Conservation (phyloP, 257 asterid species). For the Dorcoceras hygrometricum region DNA sequence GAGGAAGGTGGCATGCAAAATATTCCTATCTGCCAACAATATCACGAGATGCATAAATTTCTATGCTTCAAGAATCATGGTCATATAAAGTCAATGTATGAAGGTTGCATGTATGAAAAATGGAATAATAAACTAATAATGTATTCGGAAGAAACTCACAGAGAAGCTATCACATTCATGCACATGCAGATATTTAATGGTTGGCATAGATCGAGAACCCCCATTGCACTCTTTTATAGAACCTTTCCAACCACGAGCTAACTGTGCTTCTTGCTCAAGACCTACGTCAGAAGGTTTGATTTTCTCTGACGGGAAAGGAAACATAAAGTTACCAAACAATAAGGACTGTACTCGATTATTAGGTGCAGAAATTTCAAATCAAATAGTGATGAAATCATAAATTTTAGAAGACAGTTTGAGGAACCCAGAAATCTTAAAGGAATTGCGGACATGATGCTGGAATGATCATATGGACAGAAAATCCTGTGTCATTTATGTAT, state of each 20-base stretch:
- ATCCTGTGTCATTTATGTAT: background rate
- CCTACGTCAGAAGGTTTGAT: conserved; percentile 99
- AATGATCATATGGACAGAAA: conserved; percentile 8
- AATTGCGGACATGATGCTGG: conserved; percentile 2
- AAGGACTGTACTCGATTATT: conserved; percentile 5
- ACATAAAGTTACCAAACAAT: conserved; percentile 24
- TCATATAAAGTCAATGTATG: conserved; percentile 5
- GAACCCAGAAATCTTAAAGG: background rate
- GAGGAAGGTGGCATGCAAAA: conserved; percentile 97
- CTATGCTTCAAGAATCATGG: conserved; percentile 6
- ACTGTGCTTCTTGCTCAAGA: conserved; percentile 93
- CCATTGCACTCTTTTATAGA: conserved; percentile 56
- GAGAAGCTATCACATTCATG: conserved; percentile 89
- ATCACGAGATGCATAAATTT: conserved; percentile 5
- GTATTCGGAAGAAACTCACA: conserved; percentile 46
- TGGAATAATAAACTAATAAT: conserved; percentile 4
- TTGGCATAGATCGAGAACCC: conserved; percentile 40
- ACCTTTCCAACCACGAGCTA: conserved; percentile 71
- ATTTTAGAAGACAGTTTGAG: background rate
- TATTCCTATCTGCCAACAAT: conserved; percentile 81
- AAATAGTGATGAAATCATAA: background rate
- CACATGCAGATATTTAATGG: conserved; percentile 80
- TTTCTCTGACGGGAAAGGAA: conserved; percentile 60
- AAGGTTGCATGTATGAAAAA: conserved; percentile 2
- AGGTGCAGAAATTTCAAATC: conserved; percentile 23